Evolutionary conservation across 805 yeast species (phyloP).

Genomic region (Tetrapisispora fleetii): DNA sequence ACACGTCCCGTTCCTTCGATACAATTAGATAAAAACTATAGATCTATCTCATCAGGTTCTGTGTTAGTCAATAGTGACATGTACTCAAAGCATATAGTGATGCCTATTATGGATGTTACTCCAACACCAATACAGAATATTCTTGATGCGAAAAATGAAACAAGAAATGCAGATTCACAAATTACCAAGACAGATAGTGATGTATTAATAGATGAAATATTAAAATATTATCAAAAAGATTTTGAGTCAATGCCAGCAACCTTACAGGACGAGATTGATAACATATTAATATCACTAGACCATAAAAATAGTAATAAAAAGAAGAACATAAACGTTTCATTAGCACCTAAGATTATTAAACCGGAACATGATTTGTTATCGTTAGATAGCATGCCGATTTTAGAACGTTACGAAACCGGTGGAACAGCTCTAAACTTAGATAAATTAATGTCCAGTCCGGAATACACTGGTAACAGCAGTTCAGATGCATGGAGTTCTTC

Average conservation of each 20-base stretch:
- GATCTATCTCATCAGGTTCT: background rate
- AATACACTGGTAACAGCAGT: conserved; percentile 14
- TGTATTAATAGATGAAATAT: conserved; percentile 20
- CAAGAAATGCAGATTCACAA: background rate
- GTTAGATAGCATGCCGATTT: background rate
- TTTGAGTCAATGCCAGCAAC: background rate
- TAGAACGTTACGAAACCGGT: conserved; percentile 3
- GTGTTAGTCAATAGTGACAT: conserved; percentile 2
- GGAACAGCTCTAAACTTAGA: conserved; percentile 2
- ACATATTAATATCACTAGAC: conserved; percentile 9
- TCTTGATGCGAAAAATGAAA: background rate
- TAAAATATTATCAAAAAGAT: conserved; percentile 15
- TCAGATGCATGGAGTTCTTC: conserved; percentile 18
- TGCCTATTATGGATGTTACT: conserved; percentile 3
- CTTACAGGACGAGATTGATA: conserved; percentile 13
- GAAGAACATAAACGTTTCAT: background rate
- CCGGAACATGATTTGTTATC: conserved; percentile 1
- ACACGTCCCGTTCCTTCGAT: background rate
- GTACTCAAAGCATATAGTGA: conserved; percentile 5
- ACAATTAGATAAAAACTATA: background rate
- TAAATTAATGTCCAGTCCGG: conserved; percentile 19
- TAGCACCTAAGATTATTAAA: conserved; percentile 1
- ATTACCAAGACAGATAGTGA: conserved; percentile 13
- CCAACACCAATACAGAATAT: background rate
- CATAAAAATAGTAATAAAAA: conserved; percentile 4